phyloP scores from a whole-genome alignment of 2,329 filamentous ascomycete genomes.

The Fusarium sp. region DNA sequence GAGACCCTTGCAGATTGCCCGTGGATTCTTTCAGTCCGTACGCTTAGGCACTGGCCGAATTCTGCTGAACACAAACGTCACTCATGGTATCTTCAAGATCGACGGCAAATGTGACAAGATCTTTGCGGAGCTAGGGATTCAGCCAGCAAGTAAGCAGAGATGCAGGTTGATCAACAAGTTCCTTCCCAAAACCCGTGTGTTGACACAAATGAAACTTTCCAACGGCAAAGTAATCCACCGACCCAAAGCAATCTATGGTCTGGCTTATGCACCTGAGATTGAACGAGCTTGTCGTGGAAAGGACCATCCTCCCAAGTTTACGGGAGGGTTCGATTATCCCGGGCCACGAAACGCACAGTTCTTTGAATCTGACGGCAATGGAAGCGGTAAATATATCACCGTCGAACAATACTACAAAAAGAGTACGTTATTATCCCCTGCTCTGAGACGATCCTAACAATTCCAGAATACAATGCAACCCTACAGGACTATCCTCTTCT shows the following conservation, averaged over 20 bases:
- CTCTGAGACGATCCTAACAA: slow-evolving; percentile 7
- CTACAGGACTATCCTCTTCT: slow-evolving; percentile 66
- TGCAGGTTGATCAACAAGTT: slow-evolving; percentile 50
- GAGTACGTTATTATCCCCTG: slow-evolving; percentile 47
- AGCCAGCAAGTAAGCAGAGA: slow-evolving; percentile 22
- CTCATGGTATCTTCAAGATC: slow-evolving; percentile 63
- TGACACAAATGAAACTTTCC: slow-evolving; percentile 47
- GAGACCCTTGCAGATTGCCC: slow-evolving; percentile 54
- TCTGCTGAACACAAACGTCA: slow-evolving; percentile 66
- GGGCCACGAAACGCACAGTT: slow-evolving; percentile 51
- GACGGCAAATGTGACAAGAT: slow-evolving; percentile 51
- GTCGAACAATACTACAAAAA: slow-evolving; percentile 59
- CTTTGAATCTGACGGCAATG: slow-evolving; percentile 41
- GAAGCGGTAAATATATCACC: slow-evolving; percentile 46
- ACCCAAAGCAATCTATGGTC: slow-evolving; percentile 46
- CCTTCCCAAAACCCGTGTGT: slow-evolving; percentile 54
- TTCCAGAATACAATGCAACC: slow-evolving; percentile 50
- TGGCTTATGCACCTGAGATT: slow-evolving; percentile 45
- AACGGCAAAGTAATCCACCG: slow-evolving; percentile 48
- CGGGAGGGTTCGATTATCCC: slow-evolving; percentile 41
- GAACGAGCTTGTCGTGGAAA: slow-evolving; percentile 15
- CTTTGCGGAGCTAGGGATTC: slow-evolving; percentile 44
- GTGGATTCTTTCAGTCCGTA: slow-evolving; percentile 67
- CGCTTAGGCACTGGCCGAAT: slow-evolving; percentile 64
- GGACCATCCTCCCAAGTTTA: slow-evolving; percentile 41